phyloP scores from a whole-genome alignment of 2,329 filamentous ascomycete genomes.

The Colletotrichum shisoi region DNA sequence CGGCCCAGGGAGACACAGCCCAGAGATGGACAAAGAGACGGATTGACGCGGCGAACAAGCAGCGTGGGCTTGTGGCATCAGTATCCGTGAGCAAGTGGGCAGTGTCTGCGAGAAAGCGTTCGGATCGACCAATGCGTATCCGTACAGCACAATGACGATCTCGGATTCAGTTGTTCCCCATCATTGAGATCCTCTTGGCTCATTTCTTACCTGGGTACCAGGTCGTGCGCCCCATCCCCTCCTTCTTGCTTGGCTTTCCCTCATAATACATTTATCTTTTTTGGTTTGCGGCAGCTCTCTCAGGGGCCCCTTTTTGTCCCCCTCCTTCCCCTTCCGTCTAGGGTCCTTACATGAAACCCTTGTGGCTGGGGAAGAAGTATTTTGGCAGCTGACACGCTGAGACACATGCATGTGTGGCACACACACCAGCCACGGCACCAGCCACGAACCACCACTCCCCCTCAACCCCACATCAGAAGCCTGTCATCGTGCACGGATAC shows the following conservation, averaged over 20 bases:
- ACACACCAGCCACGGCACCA: constrained; percentile 37
- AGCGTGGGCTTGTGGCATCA: constrained; percentile 1
- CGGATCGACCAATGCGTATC: constrained; percentile 28
- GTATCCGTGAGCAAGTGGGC: constrained; percentile 23
- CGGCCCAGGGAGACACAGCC: constrained; percentile 5
- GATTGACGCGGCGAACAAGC: background rate
- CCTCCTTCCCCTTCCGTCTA: constrained; percentile 27
- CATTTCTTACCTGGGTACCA: background rate
- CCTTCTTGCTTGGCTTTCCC: background rate
- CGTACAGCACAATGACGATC: constrained; percentile 23
- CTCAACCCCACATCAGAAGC: constrained; percentile 8
- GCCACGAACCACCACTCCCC: background rate
- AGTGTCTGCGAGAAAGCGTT: constrained; percentile 26
- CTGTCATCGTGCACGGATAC: constrained; percentile 33
- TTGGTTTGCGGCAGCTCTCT: constrained; percentile 14
- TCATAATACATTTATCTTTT: background rate
- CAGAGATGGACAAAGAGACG: constrained; percentile 8
- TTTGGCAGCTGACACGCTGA: constrained; percentile 5
- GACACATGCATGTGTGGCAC: constrained; percentile 30
- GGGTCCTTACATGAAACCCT: constrained; percentile 38
- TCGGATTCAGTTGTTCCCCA: background rate
- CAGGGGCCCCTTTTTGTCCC: constrained; percentile 16
- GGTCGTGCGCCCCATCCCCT: constrained; percentile 4
- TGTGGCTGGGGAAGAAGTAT: constrained; percentile 10
- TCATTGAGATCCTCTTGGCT: background rate